Base-by-base conservation (phyloP, 2,329 filamentous ascomycete genomes). In the Paecilomyces formosus region DNA sequence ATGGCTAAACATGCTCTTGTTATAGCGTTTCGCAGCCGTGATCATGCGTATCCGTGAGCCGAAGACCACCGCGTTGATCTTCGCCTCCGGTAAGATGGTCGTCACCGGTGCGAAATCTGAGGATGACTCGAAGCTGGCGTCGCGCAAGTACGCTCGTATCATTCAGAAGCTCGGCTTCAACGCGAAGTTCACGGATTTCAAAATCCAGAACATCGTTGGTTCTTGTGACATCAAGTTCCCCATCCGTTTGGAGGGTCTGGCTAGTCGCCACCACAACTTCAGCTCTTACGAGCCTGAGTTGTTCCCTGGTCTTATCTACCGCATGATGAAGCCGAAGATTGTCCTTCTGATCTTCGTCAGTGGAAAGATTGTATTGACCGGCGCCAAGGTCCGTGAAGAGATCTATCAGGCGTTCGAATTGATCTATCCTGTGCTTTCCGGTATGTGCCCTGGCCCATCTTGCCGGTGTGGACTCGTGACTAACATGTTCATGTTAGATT, bases 261-360 rank as follows among this genome's bases (percentile, higher is more conserved):
- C 94, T 15, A 94, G 89, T 66, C 91, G 92, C 78, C 94, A 99
- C 84, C 93, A 97, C 83, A 96, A 96, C 80, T 99, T 97, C 86
- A 95, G 90, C 78, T 97, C 92, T 59, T 99, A 99, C 77, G 94
- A 99, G 78, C 94, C 94, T 66, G 94, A 99, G 74, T 78, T 99
- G 75, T 99, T 97, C 85, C 94, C 94, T 71, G 94, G 94, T 85
- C 87, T 99, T 56, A 99, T 99, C 79, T 99, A 99, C 80, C 92
- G 94, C 75, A 99, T 99, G 94, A 97, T 97, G 83, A 97, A 97
- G 83, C 94, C 94, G 21, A 97, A 97, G 86, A 96, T 97, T 66
- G 93, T 97, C 57, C 86, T 97, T 26, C 81, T 97, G 72, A 97
- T 99, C 76, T 97, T 97, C 80, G 93, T 97, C 70, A 94, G 89